Evolutionary conservation across 1,139 yeast genomes (phyloP).

Genomic region (Candida sanyaensis): DNA sequence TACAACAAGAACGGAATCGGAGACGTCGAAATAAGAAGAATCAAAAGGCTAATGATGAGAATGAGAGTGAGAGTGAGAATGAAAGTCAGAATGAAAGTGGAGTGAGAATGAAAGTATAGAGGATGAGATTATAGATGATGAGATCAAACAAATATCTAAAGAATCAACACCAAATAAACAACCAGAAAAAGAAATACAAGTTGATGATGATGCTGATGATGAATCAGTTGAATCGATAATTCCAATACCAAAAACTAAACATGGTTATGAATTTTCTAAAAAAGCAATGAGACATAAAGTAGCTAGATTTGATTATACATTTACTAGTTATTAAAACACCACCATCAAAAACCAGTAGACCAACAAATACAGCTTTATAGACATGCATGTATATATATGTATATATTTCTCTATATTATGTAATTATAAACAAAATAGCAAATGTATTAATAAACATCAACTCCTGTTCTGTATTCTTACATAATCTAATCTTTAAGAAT

Average conservation of each 20-base stretch:
- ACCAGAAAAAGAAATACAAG: conserved; percentile 2
- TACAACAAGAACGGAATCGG: background rate
- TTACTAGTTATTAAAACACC: background rate
- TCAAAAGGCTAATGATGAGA: conserved; percentile 1
- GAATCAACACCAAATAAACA: background rate
- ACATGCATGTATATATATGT: background rate
- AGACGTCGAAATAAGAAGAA: conserved; percentile 1
- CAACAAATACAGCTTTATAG: too few relatives aligned
- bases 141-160: conserved; percentile 1
- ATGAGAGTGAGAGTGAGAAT: background rate
- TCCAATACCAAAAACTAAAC: conserved; percentile 1
- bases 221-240: background rate
- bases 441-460: too few relatives aligned
- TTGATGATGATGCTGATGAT: background rate
- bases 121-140: conserved; percentile 1
- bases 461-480: too few relatives aligned
- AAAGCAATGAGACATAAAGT: background rate
- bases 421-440: too few relatives aligned
- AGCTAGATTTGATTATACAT: background rate
- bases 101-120: background rate
- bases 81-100: background rate
- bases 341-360: too few relatives aligned
- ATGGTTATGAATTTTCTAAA: background rate
- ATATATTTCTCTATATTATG: background rate
- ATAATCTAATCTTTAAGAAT: too few relatives aligned